These are phyloP conservation scores for Rhododendron ovatum DNA, from an alignment of 148 eudicot species.

Conservation along the genomic window DNA sequence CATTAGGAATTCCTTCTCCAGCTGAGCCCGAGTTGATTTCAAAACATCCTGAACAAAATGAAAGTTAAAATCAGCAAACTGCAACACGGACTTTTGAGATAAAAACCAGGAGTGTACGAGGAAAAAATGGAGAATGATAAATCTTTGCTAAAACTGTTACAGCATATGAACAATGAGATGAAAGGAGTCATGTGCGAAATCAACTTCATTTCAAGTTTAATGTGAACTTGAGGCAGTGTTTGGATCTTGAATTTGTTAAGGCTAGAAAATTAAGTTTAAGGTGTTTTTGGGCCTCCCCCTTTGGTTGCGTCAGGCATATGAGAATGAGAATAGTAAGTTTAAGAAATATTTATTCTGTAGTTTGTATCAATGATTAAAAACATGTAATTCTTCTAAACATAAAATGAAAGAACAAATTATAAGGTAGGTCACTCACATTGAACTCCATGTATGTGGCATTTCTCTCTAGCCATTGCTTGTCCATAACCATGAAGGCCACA, in stretches of 20 bases:
- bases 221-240: neutral
- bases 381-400: neutral
- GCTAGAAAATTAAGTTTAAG: neutral
- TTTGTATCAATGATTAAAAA: neutral
- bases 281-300: neutral
- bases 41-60: slow-evolving; percentile 49
- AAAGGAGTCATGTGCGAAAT: neutral
- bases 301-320: neutral
- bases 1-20: slow-evolving; percentile 72
- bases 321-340: neutral
- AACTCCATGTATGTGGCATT: slow-evolving; percentile 86
- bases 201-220: neutral
- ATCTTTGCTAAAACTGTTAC: neutral
- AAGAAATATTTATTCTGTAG: neutral
- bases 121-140: neutral
- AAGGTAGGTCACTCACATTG: slow-evolving; percentile 46
- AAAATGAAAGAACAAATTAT: neutral
- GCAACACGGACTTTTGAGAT: neutral
- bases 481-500: slow-evolving; percentile 80
- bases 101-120: neutral
- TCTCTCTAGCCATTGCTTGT: slow-evolving; percentile 73
- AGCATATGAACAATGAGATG: neutral
- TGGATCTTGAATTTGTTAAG: neutral
- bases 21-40: slow-evolving; percentile 57
- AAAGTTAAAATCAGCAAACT: neutral